These are phyloP conservation scores for Acanthamoeba royreba DNA, from an alignment of 208 protist species.

Conservation along the genomic window DNA sequence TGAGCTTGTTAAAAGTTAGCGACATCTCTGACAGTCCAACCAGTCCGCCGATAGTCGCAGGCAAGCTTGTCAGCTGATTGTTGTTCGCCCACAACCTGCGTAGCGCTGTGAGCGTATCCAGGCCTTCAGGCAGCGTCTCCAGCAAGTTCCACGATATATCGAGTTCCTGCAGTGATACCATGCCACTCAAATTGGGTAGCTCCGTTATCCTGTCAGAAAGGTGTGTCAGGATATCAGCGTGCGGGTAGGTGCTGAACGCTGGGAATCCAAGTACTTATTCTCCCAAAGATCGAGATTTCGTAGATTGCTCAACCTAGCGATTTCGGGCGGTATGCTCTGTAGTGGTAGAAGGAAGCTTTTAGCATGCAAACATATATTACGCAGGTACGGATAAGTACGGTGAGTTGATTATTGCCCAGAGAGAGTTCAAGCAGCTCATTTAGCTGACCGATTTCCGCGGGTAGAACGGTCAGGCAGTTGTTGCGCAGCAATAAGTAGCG, in stretches of 20 bases:
- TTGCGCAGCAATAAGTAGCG: neutral
- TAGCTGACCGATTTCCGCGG: neutral
- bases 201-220: neutral
- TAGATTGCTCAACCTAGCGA: neutral
- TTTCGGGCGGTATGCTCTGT: neutral
- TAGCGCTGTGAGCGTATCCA: neutral
- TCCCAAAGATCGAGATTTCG: neutral
- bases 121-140: neutral
- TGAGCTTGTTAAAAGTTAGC: neutral
- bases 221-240: neutral
- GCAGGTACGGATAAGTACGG: neutral
- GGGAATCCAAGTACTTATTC: too few relatives aligned
- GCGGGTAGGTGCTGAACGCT: neutral
- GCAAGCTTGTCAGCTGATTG: neutral
- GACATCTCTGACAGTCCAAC: neutral
- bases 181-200: neutral
- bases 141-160: neutral
- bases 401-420: neutral
- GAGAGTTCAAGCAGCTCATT: neutral
- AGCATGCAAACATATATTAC: neutral
- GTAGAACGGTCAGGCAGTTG: neutral
- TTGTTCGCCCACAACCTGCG: neutral
- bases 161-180: neutral
- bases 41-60: neutral
- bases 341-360: neutral